Conservation (phyloP, 139 green algal species). For the Asterochloris erici region DNA sequence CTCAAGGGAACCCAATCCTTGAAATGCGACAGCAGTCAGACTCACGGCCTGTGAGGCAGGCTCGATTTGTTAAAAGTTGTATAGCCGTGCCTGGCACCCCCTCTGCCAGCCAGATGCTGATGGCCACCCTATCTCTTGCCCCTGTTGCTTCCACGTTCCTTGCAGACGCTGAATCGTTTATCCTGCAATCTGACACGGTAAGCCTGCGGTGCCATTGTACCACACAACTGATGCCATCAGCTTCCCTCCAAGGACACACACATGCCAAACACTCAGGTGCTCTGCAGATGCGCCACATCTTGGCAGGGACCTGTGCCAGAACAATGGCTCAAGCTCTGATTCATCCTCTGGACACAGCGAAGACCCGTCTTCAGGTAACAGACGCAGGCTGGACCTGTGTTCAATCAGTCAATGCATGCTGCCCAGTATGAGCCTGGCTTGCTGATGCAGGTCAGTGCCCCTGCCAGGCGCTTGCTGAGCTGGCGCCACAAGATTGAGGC, state of each 20-base stretch:
- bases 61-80: no score
- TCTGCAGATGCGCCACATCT: conserved; percentile 39
- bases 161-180: neutral
- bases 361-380: conserved; percentile 57
- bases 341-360: conserved; percentile 65
- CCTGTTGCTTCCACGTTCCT: no score
- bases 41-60: no score
- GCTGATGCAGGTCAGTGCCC: conserved; percentile 19
- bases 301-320: conserved; percentile 39
- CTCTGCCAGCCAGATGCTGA: no score
- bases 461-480: conserved; percentile 35
- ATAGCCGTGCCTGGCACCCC: no score
- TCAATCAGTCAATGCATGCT: neutral
- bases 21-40: no score
- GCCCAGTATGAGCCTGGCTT: no score
- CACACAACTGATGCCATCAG: neutral
- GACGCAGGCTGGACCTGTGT: neutral
- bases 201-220: neutral
- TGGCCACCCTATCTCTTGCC: no score
- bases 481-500: conserved; percentile 34
- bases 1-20: no score
- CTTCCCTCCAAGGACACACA: neutral
- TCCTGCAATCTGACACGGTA: conserved; percentile 7
- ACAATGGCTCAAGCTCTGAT: conserved; percentile 49
- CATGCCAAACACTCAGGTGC: neutral